These are phyloP conservation scores for Colletotrichum tofieldiae DNA, from an alignment of 2,329 filamentous ascomycete genomes.

Conservation along the genomic window DNA sequence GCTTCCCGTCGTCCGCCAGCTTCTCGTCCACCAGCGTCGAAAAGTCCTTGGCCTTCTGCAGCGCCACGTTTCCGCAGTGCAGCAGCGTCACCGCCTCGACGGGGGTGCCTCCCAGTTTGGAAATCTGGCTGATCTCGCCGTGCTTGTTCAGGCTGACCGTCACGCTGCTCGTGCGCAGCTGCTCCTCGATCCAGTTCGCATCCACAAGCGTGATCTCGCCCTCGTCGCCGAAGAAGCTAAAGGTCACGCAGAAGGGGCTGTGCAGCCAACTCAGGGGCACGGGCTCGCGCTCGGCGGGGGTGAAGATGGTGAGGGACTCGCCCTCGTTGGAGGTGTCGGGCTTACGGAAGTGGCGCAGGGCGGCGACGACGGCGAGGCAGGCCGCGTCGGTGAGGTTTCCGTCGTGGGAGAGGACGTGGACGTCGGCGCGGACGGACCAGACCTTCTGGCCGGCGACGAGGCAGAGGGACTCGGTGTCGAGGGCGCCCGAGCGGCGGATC, in stretches of 20 bases:
- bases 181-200: conserved; percentile 81
- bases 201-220: conserved; percentile 82
- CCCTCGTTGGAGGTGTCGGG: conserved; percentile 91
- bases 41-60: conserved; percentile 86
- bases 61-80: conserved; percentile 80
- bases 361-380: conserved; percentile 89
- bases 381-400: conserved; percentile 90
- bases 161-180: conserved; percentile 80
- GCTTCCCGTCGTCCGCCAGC: conserved; percentile 83
- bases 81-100: conserved; percentile 86
- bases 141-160: conserved; percentile 90
- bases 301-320: conserved; percentile 88
- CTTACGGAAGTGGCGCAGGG: conserved; percentile 90
- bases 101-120: conserved; percentile 88
- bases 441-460: conserved; percentile 92
- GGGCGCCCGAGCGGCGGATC: conserved; percentile 89
- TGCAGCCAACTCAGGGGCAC: conserved; percentile 93
- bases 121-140: conserved; percentile 91
- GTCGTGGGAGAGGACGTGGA: conserved; percentile 93
- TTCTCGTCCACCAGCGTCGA: conserved; percentile 80
- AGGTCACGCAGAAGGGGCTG: conserved; percentile 91
- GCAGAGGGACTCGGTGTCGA: conserved; percentile 96
- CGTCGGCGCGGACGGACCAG: conserved; percentile 91
- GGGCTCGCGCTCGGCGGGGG: conserved; percentile 87
- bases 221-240: conserved; percentile 84